Evolutionary conservation across 352 stramenopile genomes (phyloP), one percentile per base, ranked within the genome.

Genomic region (Phytophthora palmivora): DNA sequence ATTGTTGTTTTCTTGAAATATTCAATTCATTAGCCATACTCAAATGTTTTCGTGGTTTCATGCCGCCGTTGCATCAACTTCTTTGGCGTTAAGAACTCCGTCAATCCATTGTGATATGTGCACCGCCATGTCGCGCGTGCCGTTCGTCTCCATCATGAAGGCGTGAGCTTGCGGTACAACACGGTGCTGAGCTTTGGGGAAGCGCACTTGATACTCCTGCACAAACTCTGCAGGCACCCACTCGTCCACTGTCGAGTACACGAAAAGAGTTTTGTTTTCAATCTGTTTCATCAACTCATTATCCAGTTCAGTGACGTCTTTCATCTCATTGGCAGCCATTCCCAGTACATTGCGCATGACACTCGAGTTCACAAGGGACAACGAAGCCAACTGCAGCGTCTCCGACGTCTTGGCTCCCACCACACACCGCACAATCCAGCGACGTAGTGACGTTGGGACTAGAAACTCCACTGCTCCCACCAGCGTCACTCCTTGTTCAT

Each of bases 131-230:
- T 88, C 79, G 11, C 69, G 64, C 59, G 81, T 81, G 39, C 84
- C 84, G 24, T 88, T 76, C 0, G 18, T 24, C 30, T 87, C 80
- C 79, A 91, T 88, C 84, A 92, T 92, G 55, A 92, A 92, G n/a
- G 75, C 84, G 39, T 92, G 84, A 41, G 62, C 61, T 68, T 89
- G 76, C 2, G 77, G 72, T 12, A 91, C 67, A 36, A 89, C 49
- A 15, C 76, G 72, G 54, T 89, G 78, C 14, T 70, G 63, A 5
- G 70, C 74, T 3, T 76, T 70, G 6, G 60, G 50, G 46, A 89
- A 91, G 32, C 63, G 61, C 21, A 79, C 53, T 43, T 87, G 76
- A 38, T 84, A 86, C 22, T 83, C 42, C 39, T 89, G 75, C 58
- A 81, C 58, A 38, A 85, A 85, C 39, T 87, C 72, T 16, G 74